Evolutionary conservation across 306 rosid genomes (phyloP).

Genomic region (Cucumis melo): DNA sequence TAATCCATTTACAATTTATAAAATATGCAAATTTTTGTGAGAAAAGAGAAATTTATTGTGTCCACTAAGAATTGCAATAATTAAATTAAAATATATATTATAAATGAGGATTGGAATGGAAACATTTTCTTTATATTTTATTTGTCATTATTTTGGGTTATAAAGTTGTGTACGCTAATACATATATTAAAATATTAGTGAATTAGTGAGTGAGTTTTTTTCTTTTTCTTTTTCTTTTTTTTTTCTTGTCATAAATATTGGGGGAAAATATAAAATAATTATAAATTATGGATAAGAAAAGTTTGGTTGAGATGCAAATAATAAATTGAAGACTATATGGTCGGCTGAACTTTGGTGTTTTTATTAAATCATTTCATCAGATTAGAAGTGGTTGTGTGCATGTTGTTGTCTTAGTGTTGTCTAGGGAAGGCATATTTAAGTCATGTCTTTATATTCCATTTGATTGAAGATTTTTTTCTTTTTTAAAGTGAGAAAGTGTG

Average conservation of each 20-base stretch:
- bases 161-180: background rate
- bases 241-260: background rate
- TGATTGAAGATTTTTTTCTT: too few species aligned
- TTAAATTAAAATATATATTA: too few species aligned
- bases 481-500: too few species aligned
- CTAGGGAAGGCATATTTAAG: background rate
- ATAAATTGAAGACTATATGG: background rate
- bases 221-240: background rate
- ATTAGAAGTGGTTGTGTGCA: background rate
- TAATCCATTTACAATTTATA: too few species aligned
- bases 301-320: background rate
- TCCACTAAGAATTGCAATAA: too few species aligned
- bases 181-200: background rate
- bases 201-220: background rate
- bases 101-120: too few species aligned
- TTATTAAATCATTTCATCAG: background rate
- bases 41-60: too few species aligned
- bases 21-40: too few species aligned
- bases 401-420: background rate
- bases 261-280: background rate
- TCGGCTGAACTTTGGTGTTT: background rate
- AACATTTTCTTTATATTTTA: too few species aligned
- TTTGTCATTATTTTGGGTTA: background rate
- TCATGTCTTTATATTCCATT: background rate
- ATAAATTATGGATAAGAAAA: background rate